Conservation (phyloP, 2,329 filamentous ascomycete genomes). For the Raffaelea albimanens region DNA sequence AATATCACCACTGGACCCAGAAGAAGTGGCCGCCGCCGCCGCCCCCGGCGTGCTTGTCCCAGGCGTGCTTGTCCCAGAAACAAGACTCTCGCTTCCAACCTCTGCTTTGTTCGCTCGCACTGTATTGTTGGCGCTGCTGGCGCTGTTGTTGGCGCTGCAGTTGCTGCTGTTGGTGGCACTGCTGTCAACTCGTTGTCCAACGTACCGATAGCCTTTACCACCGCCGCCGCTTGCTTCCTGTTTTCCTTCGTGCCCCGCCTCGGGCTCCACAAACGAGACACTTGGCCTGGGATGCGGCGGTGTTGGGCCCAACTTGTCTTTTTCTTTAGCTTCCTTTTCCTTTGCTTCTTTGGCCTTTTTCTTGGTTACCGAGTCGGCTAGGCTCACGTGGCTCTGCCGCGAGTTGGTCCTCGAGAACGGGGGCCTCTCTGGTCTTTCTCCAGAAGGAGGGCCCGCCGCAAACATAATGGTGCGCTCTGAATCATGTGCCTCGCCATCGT, state of each 20-base stretch:
- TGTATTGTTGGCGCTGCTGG: too few species aligned
- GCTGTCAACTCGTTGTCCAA: too few species aligned
- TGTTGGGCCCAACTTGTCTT: too few species aligned
- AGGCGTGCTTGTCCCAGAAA: too few species aligned
- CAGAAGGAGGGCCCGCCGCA: slow-evolving; percentile 33
- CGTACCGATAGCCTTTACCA: too few species aligned
- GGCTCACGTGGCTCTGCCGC: slow-evolving; percentile 21
- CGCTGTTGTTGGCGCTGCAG: slow-evolving; percentile 6
- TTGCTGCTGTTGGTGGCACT: slow-evolving; percentile 23
- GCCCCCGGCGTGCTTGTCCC: too few species aligned
- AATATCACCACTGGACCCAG: slow-evolving; percentile 20
- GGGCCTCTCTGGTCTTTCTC: slow-evolving; percentile 29
- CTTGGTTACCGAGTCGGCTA: slow-evolving; percentile 37
- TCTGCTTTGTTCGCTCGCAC: too few species aligned
- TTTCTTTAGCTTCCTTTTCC: too few species aligned
- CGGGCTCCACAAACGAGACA: slow-evolving; percentile 38
- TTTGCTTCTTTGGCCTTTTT: slow-evolving; percentile 2
- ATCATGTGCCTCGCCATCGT: too few species aligned
- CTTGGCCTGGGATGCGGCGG: slow-evolving; percentile 29
- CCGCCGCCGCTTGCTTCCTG: too few species aligned
- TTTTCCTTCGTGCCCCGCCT: slow-evolving; percentile 31
- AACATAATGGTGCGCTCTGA: slow-evolving; percentile 69
- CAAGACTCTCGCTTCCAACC: too few species aligned
- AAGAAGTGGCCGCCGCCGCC: too few species aligned
- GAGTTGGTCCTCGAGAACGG: slow-evolving; percentile 37